Evolutionary conservation across 1,284 basidiomycete genomes (phyloP).

Genomic region (Lentinula novae-zelandiae): DNA sequence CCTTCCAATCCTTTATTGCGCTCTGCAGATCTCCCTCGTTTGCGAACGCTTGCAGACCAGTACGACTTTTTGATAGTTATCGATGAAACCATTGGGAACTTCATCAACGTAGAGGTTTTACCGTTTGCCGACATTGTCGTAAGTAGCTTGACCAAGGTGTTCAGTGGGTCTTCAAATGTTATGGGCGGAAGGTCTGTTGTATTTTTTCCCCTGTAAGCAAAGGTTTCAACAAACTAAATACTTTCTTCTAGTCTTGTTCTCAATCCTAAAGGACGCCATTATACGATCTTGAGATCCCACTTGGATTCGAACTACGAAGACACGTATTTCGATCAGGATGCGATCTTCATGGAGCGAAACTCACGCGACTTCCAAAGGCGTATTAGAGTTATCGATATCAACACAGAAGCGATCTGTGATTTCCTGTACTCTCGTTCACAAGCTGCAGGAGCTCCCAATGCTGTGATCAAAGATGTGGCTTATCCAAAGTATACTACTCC

Average conservation of each 20-base stretch:
- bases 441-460: slow-evolving; percentile 29
- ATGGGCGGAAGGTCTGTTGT: slow-evolving; percentile 91
- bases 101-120: slow-evolving; percentile 92
- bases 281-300: slow-evolving; percentile 58
- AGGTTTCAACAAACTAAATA: not conserved
- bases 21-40: slow-evolving; percentile 74
- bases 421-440: slow-evolving; percentile 66
- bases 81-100: slow-evolving; percentile 97
- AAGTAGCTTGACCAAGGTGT: slow-evolving; percentile 92
- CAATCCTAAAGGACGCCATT: slow-evolving; percentile 77
- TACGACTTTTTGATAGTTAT: slow-evolving; percentile 88
- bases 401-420: slow-evolving; percentile 81
- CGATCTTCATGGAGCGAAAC: slow-evolving; percentile 97
- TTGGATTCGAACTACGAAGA: slow-evolving; percentile 78
- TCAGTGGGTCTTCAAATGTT: slow-evolving; percentile 93
- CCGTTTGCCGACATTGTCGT: slow-evolving; percentile 92
- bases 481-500: slow-evolving; percentile 86
- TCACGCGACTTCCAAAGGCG: slow-evolving; percentile 88
- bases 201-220: not conserved
- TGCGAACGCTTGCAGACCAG: slow-evolving; percentile 83
- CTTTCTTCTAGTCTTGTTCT: slow-evolving; percentile 66
- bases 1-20: slow-evolving; percentile 93
- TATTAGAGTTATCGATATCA: slow-evolving; percentile 76
- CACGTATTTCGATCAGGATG: slow-evolving; percentile 88
- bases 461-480: slow-evolving; percentile 79